Evolutionary conservation across 768 basidiomycete species (phyloP).

Genomic region (Pisolithus tinctorius): DNA sequence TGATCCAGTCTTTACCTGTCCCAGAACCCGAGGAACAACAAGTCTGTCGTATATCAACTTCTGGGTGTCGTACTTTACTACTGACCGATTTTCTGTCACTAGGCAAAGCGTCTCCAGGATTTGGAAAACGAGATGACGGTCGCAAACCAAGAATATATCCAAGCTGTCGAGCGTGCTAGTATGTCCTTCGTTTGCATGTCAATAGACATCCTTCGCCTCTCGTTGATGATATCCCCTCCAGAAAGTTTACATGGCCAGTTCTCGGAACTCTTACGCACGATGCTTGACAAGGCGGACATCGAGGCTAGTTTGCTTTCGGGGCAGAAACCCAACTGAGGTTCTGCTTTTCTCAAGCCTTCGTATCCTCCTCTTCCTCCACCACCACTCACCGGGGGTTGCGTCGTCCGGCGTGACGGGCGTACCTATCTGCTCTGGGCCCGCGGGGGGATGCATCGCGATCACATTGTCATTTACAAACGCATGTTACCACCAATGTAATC

Average conservation of each 20-base stretch:
- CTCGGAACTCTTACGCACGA: conserved; percentile 46
- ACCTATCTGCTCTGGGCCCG: too few species aligned
- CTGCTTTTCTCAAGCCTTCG: too few species aligned
- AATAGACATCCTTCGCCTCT: neutral
- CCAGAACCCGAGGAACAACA: conserved; percentile 76
- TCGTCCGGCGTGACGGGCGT: too few species aligned
- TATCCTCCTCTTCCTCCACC: too few species aligned
- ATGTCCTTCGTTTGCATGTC: conserved; percentile 23
- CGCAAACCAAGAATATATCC: conserved; percentile 71
- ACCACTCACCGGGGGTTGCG: too few species aligned
- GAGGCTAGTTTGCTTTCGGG: conserved; percentile 16
- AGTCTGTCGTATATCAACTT: conserved; percentile 30
- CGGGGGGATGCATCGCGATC: too few species aligned
- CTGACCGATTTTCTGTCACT: neutral
- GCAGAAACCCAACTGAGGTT: too few species aligned
- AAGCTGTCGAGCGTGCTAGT: conserved; percentile 74
- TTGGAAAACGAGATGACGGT: conserved; percentile 65
- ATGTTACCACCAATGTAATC: too few species aligned
- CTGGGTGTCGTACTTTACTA: neutral
- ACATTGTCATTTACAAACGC: too few species aligned
- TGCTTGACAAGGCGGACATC: conserved; percentile 50
- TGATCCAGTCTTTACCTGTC: conserved; percentile 73
- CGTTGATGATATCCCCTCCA: conserved; percentile 14
- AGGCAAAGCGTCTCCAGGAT: conserved; percentile 61
- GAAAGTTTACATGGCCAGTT: conserved; percentile 58